Percentiles rank a stretch among this genome's conserved stretches.
These are phyloP conservation scores for Podila clonocystis DNA, from an alignment of 192 early-diverging fungal genomes.

Conservation along the genomic window DNA sequence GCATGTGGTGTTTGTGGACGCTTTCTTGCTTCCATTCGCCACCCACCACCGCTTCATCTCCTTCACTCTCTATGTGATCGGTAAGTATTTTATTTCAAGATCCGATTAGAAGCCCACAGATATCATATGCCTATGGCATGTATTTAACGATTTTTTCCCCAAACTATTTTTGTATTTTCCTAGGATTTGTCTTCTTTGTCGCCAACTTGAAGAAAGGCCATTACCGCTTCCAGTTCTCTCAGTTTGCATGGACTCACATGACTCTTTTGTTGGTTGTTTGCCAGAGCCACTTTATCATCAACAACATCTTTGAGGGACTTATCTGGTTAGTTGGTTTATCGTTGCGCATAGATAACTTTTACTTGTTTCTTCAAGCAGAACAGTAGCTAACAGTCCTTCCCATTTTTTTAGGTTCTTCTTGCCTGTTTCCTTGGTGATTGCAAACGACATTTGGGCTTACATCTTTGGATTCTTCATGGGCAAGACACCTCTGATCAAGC, in stretches of 20 bases:
- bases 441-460: conserved; percentile 97
- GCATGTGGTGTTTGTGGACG: conserved; percentile 84
- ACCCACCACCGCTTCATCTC: conserved; percentile 96
- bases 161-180: background rate
- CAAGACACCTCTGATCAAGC: conserved; percentile 85
- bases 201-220: conserved; percentile 90
- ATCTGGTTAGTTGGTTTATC: conserved; percentile 72
- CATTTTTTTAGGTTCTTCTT: conserved; percentile 71
- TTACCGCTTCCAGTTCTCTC: conserved; percentile 95
- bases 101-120: background rate
- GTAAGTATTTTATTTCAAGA: conserved; percentile 48
- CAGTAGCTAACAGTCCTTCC: background rate
- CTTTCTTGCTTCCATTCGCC: conserved; percentile 83
- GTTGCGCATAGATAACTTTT: background rate
- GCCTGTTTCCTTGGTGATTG: conserved; percentile 88
- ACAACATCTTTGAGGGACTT: conserved; percentile 98
- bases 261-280: conserved; percentile 90
- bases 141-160: background rate
- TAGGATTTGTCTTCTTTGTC: conserved; percentile 93
- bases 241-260: conserved; percentile 99
- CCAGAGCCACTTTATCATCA: conserved; percentile 95
- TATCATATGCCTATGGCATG: background rate
- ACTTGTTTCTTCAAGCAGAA: conserved; percentile 1
- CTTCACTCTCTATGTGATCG: conserved; percentile 87
- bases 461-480: conserved; percentile 97